Evolutionary conservation across 139 green algal genomes (phyloP).

Genomic region (Chloropicon primus): DNA sequence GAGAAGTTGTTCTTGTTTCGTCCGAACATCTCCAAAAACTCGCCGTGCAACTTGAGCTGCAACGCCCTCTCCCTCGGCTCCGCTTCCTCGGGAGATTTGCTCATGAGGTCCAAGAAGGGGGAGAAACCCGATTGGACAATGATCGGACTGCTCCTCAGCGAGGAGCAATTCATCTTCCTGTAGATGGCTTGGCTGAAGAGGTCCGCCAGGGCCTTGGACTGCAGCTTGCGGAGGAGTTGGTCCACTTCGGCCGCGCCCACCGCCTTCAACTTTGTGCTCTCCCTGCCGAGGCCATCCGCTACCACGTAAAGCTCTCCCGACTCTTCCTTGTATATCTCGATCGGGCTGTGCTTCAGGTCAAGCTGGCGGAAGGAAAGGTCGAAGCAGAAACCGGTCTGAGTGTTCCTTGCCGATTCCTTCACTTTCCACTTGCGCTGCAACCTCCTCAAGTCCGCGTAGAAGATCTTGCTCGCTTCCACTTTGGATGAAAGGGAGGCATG

Average conservation of each 20-base stretch:
- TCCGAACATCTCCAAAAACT: background rate
- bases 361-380: background rate
- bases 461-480: background rate
- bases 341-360: background rate
- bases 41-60: background rate
- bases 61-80: background rate
- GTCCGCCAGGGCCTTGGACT: background rate
- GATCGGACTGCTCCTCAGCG: background rate
- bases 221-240: background rate
- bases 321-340: background rate
- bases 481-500: background rate
- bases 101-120: background rate
- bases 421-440: background rate
- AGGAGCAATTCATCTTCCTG: background rate
- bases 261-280: background rate
- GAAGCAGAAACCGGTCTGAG: background rate
- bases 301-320: background rate
- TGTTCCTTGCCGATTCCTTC: background rate
- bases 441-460: background rate
- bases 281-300: background rate
- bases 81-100: background rate
- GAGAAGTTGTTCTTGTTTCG: no score
- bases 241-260: background rate
- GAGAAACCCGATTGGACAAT: background rate
- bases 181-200: background rate